Conservation (phyloP, 768 basidiomycete species). For the Mycena vitilis region DNA sequence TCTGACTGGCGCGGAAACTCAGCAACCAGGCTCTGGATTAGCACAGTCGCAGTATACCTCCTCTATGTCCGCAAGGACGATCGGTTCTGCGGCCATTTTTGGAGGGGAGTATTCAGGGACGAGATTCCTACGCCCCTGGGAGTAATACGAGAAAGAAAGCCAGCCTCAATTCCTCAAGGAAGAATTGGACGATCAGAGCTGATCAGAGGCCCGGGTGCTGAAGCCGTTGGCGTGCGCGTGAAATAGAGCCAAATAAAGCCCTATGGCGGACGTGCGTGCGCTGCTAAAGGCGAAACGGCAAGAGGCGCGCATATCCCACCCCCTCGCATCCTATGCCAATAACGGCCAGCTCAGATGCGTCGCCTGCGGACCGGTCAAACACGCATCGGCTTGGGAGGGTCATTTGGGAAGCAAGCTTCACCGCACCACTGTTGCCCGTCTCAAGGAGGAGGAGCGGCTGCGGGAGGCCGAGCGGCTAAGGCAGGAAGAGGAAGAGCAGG, state of each 20-base stretch:
- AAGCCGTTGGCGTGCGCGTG: too few species aligned
- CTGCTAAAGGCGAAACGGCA: conserved; percentile 87
- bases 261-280: conserved; percentile 84
- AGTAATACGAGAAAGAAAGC: background rate
- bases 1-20: conserved; percentile 60
- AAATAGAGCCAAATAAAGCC: background rate
- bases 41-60: conserved; percentile 38
- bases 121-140: background rate
- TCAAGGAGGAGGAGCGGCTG: conserved; percentile 65
- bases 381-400: conserved; percentile 88
- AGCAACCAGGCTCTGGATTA: conserved; percentile 11
- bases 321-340: conserved; percentile 72
- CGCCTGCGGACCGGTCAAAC: conserved; percentile 77
- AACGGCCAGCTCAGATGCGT: conserved; percentile 77
- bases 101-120: background rate
- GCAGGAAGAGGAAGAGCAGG: conserved; percentile 48
- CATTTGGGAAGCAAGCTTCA: conserved; percentile 87
- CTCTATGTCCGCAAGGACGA: conserved; percentile 44
- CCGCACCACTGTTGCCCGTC: conserved; percentile 70
- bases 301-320: conserved; percentile 78
- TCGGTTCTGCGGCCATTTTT: conserved; percentile 22
- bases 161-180: background rate
- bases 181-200: background rate
- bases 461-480: conserved; percentile 49
- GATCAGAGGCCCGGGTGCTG: too few species aligned